Conservation (phyloP, 2,329 filamentous ascomycete genomes). For the Trichoderma koningiopsis region DNA sequence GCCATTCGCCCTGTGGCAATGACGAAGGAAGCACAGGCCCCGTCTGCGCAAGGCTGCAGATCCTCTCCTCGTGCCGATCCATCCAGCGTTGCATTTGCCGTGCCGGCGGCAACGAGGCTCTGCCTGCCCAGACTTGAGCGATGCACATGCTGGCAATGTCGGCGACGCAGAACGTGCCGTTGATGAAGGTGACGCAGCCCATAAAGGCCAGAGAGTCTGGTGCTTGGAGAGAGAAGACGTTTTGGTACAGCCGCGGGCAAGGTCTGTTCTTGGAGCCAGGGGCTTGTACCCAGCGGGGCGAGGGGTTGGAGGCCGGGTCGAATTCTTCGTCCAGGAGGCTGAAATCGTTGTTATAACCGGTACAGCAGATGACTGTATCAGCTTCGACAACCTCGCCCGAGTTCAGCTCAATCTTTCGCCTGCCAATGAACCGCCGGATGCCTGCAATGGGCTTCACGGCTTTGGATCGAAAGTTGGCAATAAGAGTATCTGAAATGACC, state of each 20-base stretch:
- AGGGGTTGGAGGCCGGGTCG: constrained; percentile 28
- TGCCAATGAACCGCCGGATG: constrained; percentile 33
- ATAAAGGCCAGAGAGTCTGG: constrained; percentile 46
- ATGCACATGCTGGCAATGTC: constrained; percentile 40
- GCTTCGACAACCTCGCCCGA: constrained; percentile 37
- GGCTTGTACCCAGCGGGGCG: constrained; percentile 28
- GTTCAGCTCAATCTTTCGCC: constrained; percentile 35
- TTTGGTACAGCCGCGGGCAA: constrained; percentile 45
- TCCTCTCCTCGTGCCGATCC: constrained; percentile 29
- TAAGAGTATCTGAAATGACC: constrained; percentile 35
- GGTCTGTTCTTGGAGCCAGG: constrained; percentile 32
- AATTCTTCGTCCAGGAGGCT: constrained; percentile 27
- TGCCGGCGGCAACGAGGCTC: constrained; percentile 36
- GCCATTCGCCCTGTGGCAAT: constrained; percentile 32
- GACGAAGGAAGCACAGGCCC: constrained; percentile 32
- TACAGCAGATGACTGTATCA: constrained; percentile 42
- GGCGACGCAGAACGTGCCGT: constrained; percentile 32
- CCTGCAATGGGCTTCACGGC: constrained; percentile 40
- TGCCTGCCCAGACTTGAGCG: constrained; percentile 34
- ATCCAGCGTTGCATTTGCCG: constrained; percentile 39
- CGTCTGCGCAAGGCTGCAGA: constrained; percentile 29
- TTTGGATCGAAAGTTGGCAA: constrained; percentile 42
- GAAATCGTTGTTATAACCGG: constrained; percentile 42
- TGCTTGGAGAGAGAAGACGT: constrained; percentile 47
- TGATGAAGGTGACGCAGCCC: constrained; percentile 33